Conservation (phyloP, 208 protist genomes). For the Crithidia fasciculata region DNA sequence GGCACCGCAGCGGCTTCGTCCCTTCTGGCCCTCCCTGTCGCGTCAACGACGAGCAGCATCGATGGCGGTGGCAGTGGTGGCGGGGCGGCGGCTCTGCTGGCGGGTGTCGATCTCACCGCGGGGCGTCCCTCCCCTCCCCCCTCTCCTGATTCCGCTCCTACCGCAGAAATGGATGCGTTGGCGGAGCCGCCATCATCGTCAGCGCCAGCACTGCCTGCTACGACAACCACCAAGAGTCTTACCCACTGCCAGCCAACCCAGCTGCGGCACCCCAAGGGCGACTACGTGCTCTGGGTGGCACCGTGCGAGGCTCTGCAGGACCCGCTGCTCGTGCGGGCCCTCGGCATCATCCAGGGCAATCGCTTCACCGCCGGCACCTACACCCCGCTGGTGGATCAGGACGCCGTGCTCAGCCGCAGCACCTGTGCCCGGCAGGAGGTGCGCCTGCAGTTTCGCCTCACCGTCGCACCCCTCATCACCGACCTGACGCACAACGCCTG, state of each 20-base stretch:
- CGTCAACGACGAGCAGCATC: no score
- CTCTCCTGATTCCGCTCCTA: background rate
- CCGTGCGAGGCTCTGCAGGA: slow-evolving; percentile 38
- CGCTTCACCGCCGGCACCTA: slow-evolving; percentile 50
- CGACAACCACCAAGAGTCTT: no score
- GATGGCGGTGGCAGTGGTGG: background rate
- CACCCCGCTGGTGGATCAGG: slow-evolving; percentile 21
- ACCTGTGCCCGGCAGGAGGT: slow-evolving; percentile 44
- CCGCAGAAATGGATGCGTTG: background rate
- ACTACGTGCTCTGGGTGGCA: slow-evolving; percentile 34
- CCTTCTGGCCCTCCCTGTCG: background rate
- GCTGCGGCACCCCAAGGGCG: slow-evolving; percentile 25
- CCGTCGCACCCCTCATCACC: slow-evolving; percentile 45
- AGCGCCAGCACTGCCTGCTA: no score
- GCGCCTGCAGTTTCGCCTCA: slow-evolving; percentile 67
- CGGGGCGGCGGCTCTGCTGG: slow-evolving; percentile 56
- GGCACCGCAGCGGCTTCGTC: background rate
- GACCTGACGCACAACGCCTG: slow-evolving; percentile 16
- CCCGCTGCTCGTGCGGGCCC: slow-evolving; percentile 30
- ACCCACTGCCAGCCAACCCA: slow-evolving; percentile 5
- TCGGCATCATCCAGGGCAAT: slow-evolving; percentile 48
- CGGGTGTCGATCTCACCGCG: slow-evolving; percentile 10
- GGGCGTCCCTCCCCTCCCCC: background rate
- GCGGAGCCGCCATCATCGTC: background rate
- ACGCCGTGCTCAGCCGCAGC: slow-evolving; percentile 33